Evolutionary conservation across 345 rosid genomes (phyloP).

Genomic region (Euphorbia lathyris): DNA sequence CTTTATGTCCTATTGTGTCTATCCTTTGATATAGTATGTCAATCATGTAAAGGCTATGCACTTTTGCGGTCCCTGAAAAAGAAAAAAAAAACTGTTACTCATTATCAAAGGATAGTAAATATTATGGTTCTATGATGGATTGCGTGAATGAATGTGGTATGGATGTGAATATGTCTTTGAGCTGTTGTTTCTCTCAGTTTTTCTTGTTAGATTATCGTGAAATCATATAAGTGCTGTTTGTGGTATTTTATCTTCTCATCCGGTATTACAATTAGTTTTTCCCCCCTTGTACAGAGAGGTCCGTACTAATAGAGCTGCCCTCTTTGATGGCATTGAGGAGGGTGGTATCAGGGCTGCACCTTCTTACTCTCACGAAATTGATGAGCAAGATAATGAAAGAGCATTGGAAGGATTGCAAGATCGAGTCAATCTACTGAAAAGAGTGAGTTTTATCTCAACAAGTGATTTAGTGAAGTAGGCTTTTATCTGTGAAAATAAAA

Average conservation of each 20-base stretch:
- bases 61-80: slow-evolving; percentile 1
- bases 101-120: background rate
- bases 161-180: background rate
- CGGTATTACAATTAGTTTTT: background rate
- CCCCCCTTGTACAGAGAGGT: slow-evolving; percentile 50
- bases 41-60: background rate
- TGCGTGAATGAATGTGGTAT: background rate
- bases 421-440: slow-evolving; percentile 75
- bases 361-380: slow-evolving; percentile 82
- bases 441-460: slow-evolving; percentile 45
- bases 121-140: background rate
- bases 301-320: slow-evolving; percentile 61
- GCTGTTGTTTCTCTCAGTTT: background rate
- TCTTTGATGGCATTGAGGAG: slow-evolving; percentile 92
- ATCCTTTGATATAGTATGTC: background rate
- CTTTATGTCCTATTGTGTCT: background rate
- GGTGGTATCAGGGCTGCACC: slow-evolving; percentile 92
- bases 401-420: slow-evolving; percentile 95
- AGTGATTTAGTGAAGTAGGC: background rate
- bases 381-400: slow-evolving; percentile 89
- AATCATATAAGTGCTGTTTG: background rate
- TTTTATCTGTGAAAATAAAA: background rate
- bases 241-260: background rate
- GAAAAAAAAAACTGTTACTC: background rate
- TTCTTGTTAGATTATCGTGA: background rate